phyloP scores from a whole-genome alignment of 2,329 filamentous ascomycete species.

The Alternaria triticimaculans region DNA sequence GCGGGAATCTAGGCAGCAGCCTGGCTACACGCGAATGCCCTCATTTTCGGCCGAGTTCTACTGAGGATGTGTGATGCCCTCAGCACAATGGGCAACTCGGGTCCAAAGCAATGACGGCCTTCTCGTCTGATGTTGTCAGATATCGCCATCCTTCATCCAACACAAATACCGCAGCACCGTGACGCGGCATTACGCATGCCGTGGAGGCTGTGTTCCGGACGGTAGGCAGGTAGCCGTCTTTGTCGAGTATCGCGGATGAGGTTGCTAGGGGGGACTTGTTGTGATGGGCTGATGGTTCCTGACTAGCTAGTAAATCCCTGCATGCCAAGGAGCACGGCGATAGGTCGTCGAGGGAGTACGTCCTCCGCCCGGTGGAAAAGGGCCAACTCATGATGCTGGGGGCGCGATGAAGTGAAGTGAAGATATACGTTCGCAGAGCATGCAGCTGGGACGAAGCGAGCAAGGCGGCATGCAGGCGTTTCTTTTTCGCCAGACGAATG shows the following conservation, averaged over 20 bases:
- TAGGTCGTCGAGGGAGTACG: constrained; percentile 1
- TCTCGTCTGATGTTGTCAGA: not conserved
- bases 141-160: not conserved
- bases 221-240: not conserved
- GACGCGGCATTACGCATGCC: not conserved
- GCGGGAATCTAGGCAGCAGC: not conserved
- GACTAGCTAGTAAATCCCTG: constrained; percentile 10
- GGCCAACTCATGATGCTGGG: not conserved
- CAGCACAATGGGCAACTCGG: not conserved
- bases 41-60: not conserved
- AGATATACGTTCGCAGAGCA: not conserved
- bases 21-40: not conserved
- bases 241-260: not conserved
- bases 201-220: not conserved
- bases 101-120: not conserved
- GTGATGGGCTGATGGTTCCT: constrained; percentile 7
- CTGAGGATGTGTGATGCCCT: not conserved
- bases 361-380: not conserved
- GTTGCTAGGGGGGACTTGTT: constrained; percentile 1
- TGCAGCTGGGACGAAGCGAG: not conserved
- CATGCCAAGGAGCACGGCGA: constrained; percentile 6
- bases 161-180: not conserved
- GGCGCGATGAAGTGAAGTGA: not conserved
- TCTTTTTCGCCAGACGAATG: not conserved
- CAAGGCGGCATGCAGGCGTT: not conserved